These are phyloP conservation scores for Diaporthe sp. DNA, from an alignment of 2,329 filamentous ascomycete species.

Conservation along the genomic window DNA sequence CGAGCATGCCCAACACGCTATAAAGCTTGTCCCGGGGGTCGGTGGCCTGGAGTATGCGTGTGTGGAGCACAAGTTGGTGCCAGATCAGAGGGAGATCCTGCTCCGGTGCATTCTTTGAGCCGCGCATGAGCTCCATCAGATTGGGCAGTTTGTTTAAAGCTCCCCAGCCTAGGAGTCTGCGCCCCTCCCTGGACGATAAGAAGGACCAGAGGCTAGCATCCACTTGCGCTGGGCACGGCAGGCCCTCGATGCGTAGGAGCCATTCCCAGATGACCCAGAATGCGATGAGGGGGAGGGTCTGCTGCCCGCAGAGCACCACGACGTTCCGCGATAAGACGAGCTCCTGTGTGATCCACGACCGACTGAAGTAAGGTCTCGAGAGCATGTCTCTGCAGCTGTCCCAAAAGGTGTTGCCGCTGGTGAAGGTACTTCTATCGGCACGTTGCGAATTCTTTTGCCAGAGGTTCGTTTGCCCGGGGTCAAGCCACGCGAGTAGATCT, in stretches of 20 bases:
- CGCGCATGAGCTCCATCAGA: background rate
- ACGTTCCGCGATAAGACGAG: conserved; percentile 6
- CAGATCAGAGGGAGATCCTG: background rate
- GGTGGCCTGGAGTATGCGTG: conserved; percentile 5
- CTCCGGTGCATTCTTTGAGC: background rate
- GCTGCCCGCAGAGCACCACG: conserved; percentile 16
- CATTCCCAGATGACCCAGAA: conserved; percentile 8
- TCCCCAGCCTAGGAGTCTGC: conserved; percentile 6
- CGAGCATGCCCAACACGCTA: conserved; percentile 8
- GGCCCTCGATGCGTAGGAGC: conserved; percentile 6
- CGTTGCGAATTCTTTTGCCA: background rate
- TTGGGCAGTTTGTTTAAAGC: conserved; percentile 3
- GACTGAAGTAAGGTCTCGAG: conserved; percentile 2
- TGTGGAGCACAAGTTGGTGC: conserved; percentile 12
- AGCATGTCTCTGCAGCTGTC: background rate
- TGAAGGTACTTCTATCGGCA: background rate
- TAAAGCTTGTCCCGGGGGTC: conserved; percentile 16
- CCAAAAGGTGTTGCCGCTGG: conserved; percentile 1
- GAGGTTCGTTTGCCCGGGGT: background rate
- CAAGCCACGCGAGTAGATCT: background rate
- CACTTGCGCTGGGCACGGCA: background rate
- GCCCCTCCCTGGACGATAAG: background rate
- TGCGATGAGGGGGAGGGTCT: conserved; percentile 7
- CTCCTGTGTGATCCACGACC: conserved; percentile 19
- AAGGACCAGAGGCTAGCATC: background rate